Evolutionary conservation across 2,329 filamentous ascomycete genomes (phyloP).

Genomic region (Rhynchosporium secalis): DNA sequence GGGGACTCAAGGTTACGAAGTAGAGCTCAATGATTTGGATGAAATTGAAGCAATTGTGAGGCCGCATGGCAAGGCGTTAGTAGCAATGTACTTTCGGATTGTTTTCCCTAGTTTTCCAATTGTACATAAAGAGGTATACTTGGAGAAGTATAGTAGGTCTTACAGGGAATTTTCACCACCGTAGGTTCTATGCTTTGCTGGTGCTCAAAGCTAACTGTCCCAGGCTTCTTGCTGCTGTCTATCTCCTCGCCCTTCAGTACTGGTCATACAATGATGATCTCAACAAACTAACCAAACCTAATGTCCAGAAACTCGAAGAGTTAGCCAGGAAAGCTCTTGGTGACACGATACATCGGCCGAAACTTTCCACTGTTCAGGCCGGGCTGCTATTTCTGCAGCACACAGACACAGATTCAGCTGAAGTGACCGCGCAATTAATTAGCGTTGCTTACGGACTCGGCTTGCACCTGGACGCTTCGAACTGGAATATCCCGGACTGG

Average conservation of each 20-base stretch:
- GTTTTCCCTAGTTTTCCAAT: constrained; percentile 52
- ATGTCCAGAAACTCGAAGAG: constrained; percentile 42
- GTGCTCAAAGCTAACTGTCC: neutral
- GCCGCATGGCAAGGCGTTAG: constrained; percentile 35
- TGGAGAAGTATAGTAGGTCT: constrained; percentile 59
- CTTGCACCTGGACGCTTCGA: constrained; percentile 59
- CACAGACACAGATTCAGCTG: constrained; percentile 36
- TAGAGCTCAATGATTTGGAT: constrained; percentile 38
- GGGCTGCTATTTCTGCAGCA: constrained; percentile 54
- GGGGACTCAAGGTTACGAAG: constrained; percentile 61
- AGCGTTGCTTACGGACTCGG: constrained; percentile 56
- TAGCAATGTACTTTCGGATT: constrained; percentile 42
- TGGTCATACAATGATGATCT: constrained; percentile 59
- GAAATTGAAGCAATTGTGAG: constrained; percentile 35
- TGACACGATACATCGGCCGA: constrained; percentile 52
- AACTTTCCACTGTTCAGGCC: constrained; percentile 56
- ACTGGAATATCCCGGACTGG: constrained; percentile 63
- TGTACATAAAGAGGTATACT: constrained; percentile 59
- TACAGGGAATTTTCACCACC: constrained; percentile 60
- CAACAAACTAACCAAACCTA: constrained; percentile 45
- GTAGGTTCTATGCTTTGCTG: neutral
- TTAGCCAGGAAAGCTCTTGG: constrained; percentile 47
- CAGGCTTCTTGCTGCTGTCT: constrained; percentile 56
- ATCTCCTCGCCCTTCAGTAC: constrained; percentile 62
- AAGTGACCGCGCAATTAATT: constrained; percentile 51